Conservation (phyloP, 768 basidiomycete genomes). For the Cubamyces lactineus region DNA sequence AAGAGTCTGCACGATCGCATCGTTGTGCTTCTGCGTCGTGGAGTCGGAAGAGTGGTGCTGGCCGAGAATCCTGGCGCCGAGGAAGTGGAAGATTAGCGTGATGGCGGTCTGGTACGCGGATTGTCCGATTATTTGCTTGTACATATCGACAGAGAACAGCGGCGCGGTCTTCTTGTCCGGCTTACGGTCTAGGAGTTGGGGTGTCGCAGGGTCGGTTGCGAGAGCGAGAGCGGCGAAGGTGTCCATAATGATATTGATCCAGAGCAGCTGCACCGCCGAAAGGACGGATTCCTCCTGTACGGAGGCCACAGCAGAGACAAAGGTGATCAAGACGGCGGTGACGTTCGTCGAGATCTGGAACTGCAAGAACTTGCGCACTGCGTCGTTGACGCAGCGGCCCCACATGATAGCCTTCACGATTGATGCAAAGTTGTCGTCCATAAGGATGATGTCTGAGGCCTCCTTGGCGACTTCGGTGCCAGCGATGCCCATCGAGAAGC, state of each 20-base stretch:
- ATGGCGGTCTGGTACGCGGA: constrained; percentile 83
- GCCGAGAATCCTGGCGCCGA: constrained; percentile 72
- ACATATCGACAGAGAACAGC: constrained; percentile 91
- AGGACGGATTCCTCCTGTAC: constrained; percentile 78
- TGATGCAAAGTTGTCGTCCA: constrained; percentile 96
- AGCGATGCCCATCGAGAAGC: constrained; percentile 95
- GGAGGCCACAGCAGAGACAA: constrained; percentile 86
- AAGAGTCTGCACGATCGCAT: constrained; percentile 71
- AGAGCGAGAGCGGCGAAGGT: constrained; percentile 97
- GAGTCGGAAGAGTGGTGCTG: constrained; percentile 42
- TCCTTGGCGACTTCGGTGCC: constrained; percentile 99
- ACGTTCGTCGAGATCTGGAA: constrained; percentile 95
- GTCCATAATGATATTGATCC: constrained; percentile 99
- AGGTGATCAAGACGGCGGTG: constrained; percentile 93
- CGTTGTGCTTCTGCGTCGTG: constrained; percentile 38
- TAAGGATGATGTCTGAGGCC: constrained; percentile 97
- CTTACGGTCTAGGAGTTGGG: constrained; percentile 78
- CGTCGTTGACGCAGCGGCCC: constrained; percentile 98
- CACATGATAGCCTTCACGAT: constrained; percentile 99
- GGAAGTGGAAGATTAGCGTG: constrained; percentile 90
- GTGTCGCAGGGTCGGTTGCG: constrained; percentile 93
- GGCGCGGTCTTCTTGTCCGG: constrained; percentile 91
- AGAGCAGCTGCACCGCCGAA: constrained; percentile 93
- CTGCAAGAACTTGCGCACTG: constrained; percentile 96
- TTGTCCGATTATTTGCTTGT: constrained; percentile 94